Percentiles rank a stretch among this genome's conserved stretches.
Evolutionary conservation across 2,329 filamentous ascomycete genomes (phyloP).

Genomic region (Cercospora nicotianae): DNA sequence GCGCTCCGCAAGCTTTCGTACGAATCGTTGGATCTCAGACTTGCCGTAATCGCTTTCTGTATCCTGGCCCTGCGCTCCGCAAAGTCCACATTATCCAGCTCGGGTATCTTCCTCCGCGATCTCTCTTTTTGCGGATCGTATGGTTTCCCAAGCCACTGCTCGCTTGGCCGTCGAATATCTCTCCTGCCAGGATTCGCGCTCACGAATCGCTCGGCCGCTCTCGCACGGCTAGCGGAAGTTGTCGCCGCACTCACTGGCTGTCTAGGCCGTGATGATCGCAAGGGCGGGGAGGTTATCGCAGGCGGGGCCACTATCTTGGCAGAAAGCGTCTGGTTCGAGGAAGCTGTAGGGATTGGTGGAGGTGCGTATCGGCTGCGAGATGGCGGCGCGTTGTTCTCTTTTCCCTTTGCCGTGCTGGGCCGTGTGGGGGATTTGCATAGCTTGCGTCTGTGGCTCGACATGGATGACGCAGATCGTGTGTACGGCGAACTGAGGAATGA

Average conservation of each 20-base stretch:
- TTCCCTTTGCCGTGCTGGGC: slow-evolving; percentile 25
- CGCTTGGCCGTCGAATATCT: slow-evolving; percentile 44
- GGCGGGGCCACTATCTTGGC: slow-evolving; percentile 71
- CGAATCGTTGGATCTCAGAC: slow-evolving; percentile 64
- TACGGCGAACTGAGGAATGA: slow-evolving; percentile 27
- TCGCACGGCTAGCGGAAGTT: slow-evolving; percentile 68
- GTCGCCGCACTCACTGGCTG: slow-evolving; percentile 74
- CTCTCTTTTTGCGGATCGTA: slow-evolving; percentile 68
- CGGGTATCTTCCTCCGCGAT: slow-evolving; percentile 51
- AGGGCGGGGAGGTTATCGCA: slow-evolving; percentile 72
- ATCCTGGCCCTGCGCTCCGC: slow-evolving; percentile 79
- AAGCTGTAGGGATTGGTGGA: slow-evolving; percentile 32
- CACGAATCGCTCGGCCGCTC: slow-evolving; percentile 58
- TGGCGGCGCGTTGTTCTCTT: slow-evolving; percentile 32
- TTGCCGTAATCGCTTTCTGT: slow-evolving; percentile 80
- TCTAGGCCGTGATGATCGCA: slow-evolving; percentile 79
- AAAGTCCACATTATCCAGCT: slow-evolving; percentile 77
- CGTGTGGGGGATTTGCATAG: slow-evolving; percentile 36
- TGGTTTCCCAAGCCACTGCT: slow-evolving; percentile 68
- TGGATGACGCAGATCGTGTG: slow-evolving; percentile 33
- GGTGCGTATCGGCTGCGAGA: slow-evolving; percentile 39
- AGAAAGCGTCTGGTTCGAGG: slow-evolving; percentile 51
- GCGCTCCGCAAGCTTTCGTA: slow-evolving; percentile 45
- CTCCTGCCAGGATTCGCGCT: slow-evolving; percentile 45
- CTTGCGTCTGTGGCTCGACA: slow-evolving; percentile 31